Conservation (phyloP, 306 rosid species). For the Lathyrus oleraceus region DNA sequence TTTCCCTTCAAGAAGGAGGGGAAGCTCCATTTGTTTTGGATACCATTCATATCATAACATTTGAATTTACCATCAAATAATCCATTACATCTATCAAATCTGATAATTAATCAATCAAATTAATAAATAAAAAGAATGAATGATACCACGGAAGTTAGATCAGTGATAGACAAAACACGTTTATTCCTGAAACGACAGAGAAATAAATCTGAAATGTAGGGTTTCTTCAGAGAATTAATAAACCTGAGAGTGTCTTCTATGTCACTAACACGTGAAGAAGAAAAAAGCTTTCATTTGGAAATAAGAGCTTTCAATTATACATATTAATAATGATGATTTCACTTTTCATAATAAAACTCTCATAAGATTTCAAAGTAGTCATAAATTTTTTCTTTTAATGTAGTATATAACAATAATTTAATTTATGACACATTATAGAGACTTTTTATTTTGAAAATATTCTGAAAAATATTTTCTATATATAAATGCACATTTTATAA, state of each 20-base stretch:
- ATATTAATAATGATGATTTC: too few relatives aligned
- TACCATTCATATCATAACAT: slow-evolving; percentile 82
- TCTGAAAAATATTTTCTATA: too few relatives aligned
- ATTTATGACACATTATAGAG: too few relatives aligned
- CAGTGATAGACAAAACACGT: slow-evolving; percentile 65
- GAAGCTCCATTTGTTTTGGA: slow-evolving; percentile 76
- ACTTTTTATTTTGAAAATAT: too few relatives aligned
- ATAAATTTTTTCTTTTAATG: too few relatives aligned
- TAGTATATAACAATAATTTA: too few relatives aligned
- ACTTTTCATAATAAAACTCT: too few relatives aligned
- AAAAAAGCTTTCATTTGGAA: slow-evolving; percentile 49
- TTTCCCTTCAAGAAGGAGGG: slow-evolving; percentile 57
- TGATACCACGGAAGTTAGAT: slow-evolving; percentile 62
- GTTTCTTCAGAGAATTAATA: slow-evolving; percentile 39
- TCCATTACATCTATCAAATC: neutral
- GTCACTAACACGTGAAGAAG: slow-evolving; percentile 22
- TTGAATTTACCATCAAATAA: neutral
- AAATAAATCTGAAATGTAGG: slow-evolving; percentile 38
- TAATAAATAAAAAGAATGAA: neutral
- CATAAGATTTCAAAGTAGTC: too few relatives aligned
- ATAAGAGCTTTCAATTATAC: too few relatives aligned
- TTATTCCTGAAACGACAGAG: slow-evolving; percentile 55
- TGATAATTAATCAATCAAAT: neutral
- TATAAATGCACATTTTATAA: too few relatives aligned
- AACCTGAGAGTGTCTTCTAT: slow-evolving; percentile 58